A percentile compares a stretch with the other conserved stretches of the same genome.
Evolutionary conservation across 1,139 yeast species (phyloP).

Genomic region (Arxiozyma bovina): DNA sequence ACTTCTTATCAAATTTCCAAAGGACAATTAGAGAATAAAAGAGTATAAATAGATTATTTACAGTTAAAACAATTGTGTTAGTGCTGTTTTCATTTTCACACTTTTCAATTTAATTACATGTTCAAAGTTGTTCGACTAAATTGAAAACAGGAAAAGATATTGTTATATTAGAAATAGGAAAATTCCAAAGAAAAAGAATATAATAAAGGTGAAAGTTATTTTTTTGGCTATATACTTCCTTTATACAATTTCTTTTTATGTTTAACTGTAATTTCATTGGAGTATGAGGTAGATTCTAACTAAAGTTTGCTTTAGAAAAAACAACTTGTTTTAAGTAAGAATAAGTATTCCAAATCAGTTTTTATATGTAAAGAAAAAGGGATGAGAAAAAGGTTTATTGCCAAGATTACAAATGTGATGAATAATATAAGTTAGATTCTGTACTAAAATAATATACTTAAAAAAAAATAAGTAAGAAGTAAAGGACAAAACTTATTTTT

Average conservation of each 20-base stretch:
- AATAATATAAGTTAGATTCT: too few species aligned
- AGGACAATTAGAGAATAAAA: too few species aligned
- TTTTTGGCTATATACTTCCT: too few species aligned
- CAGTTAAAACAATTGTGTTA: not conserved
- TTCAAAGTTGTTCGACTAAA: too few species aligned
- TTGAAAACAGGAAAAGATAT: not conserved
- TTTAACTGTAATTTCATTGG: not conserved
- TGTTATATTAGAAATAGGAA: not conserved
- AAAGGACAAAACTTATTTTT: too few species aligned
- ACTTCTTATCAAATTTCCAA: too few species aligned
- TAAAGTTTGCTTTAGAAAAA: not conserved
- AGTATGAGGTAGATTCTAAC: not conserved
- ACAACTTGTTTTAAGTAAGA: not conserved
- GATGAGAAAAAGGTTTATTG: not conserved
- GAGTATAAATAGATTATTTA: not conserved
- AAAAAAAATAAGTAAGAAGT: not conserved
- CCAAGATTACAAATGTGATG: not conserved
- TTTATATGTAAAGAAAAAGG: not conserved
- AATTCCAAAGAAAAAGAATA: not conserved
- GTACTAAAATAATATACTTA: too few species aligned
- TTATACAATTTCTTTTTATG: too few species aligned
- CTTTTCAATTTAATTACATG: too few species aligned
- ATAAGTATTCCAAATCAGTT: not conserved
- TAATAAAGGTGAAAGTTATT: too few species aligned
- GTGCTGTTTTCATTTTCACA: not conserved